Base-by-base conservation (phyloP, 2,329 filamentous ascomycete species). In the Capronia coronata region DNA sequence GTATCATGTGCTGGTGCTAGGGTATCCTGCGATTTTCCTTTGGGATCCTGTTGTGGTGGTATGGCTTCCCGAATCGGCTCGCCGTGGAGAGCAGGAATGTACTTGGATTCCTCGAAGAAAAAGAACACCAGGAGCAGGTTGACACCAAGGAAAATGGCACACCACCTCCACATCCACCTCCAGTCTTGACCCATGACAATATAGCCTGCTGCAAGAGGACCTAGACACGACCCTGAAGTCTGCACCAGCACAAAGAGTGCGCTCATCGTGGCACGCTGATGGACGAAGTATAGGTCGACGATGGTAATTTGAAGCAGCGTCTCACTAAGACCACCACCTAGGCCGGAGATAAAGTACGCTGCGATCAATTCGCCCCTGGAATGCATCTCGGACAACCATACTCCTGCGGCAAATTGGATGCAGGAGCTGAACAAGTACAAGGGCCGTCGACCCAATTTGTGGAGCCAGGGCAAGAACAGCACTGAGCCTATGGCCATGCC, bases 211-310 rank as follows among this genome's bases (percentile, higher is more conserved):
- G 62, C 64, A 49, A 67, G 64, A 2, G 64, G 65, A 0, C 60
- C 61, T 2, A 67, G 51, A 34, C 64, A 66, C 49, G 67, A 27
- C 23, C 10, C 5, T 5, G 23, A 27, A 27, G 23, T 27, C 23
- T 5, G 23, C 23, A 27, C 23, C 5, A 27, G 23, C 57, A 75
- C 63, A 49, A 75, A 78, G 8, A 73, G 63, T 1, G 63, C 65
- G 52, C 77, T 78, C 70, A 74, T 73, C 2, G 66, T 63, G 0
- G 70, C 73, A 14, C 69, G 67, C 39, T 75, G 67, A 47, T 75
- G 72, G 2, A 75, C 66, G 48, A 75, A 75, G 59, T 73, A 75
- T 11, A 75, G 49, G 55, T 53, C 43, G 18, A 25, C 52, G 51
- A 75, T 67, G 1, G 69, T 71, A 52, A 72, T 67, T 50, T 71